Evolutionary conservation across 139 green algal genomes (phyloP), one percentile per base, ranked within the genome.

Genomic region (Chlorella sp.): DNA sequence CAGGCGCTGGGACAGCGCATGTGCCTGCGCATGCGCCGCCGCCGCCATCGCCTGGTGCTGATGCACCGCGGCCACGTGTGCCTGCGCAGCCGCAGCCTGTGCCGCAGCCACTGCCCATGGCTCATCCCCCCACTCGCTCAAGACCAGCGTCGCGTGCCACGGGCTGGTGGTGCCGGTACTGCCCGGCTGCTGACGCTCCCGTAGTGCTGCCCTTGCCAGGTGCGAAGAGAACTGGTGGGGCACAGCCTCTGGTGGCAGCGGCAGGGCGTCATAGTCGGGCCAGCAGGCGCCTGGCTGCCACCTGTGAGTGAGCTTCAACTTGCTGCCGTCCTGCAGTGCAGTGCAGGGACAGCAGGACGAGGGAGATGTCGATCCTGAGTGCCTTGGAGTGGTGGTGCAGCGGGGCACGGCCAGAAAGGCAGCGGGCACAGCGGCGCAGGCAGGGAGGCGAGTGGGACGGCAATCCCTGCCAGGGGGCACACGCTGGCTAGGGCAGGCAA

Each of bases 321-420:
- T 88, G 84, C 66, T 88, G 84, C 84, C 84, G n/a, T 88, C 84
- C 84, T 88, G 84, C 66, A 61, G 9, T 5, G 78, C 40, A 61
- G 39, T 42, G 26, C n/a, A 42, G 34, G 48, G 0, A 37, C 18
- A 34, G 39, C 37, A 18, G 64, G 5, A 14, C 7, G 21, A 71
- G 64, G 64, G 64, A 14, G 11, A 71, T 26, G 21, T 9, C 11
- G 24, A 57, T 57, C 64, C 64, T 2, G 2, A 28, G 64, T 28
- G 22, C 2, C 60, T 3, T 30, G 64, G 64, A 28, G 64, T 28
- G 22, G 64, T 71, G 60, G 64, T 32, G 30, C 26, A 21, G 71
- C 71, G 22, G 36, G n/a, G 39, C 34, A 83, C 36, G 22, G 77
- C 22, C 36, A 57, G 37, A 83, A 5, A 37, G 4, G 39, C 77